phyloP scores from a whole-genome alignment of 2,329 filamentous ascomycete genomes.

The Penicillium frequentans region DNA sequence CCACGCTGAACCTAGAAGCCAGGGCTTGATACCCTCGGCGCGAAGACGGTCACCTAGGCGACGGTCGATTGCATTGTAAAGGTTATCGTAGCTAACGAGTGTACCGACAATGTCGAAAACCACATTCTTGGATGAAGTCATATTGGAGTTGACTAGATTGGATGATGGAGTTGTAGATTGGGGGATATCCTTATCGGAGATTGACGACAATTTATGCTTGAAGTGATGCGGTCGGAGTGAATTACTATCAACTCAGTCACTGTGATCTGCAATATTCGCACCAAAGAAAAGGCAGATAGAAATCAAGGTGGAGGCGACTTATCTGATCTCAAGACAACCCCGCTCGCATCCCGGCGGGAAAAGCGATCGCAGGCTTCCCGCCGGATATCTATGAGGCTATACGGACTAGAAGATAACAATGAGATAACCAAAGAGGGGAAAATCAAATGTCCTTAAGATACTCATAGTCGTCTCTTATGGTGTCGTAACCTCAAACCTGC shows the following conservation, averaged over 20 bases:
- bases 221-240: background rate
- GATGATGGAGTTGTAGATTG: background rate
- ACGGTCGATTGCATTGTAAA: slow-evolving; percentile 39
- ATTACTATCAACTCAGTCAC: background rate
- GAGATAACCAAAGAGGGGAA: background rate
- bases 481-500: background rate
- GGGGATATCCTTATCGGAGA: background rate
- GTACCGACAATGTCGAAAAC: slow-evolving; percentile 41
- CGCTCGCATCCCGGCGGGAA: slow-evolving; percentile 2
- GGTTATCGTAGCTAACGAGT: slow-evolving; percentile 42
- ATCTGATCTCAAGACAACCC: background rate
- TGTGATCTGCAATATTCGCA: background rate
- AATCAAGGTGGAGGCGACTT: background rate
- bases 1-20: slow-evolving; percentile 44
- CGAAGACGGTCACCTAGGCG: slow-evolving; percentile 40
- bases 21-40: slow-evolving; percentile 34
- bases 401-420: background rate
- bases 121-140: slow-evolving; percentile 23
- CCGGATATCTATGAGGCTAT: background rate
- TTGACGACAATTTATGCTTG: background rate
- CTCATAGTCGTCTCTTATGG: background rate
- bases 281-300: background rate
- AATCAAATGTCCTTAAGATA: background rate
- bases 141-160: background rate
- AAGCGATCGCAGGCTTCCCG: background rate